phyloP scores from a whole-genome alignment of 495 filamentous ascomycete species.

The Trichoderma gamsii region DNA sequence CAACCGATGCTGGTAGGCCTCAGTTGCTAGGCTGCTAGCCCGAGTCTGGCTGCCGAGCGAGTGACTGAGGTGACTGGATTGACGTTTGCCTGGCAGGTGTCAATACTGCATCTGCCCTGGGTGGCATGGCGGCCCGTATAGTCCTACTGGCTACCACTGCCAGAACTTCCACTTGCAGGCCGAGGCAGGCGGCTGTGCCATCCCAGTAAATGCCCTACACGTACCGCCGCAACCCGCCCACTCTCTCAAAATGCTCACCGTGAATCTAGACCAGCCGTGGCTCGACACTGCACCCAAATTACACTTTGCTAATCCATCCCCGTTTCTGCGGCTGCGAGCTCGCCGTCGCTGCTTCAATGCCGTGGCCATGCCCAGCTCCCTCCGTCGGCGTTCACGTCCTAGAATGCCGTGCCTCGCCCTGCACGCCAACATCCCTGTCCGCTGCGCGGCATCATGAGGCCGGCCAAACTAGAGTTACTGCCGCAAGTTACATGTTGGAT shows the following conservation, averaged over 20 bases:
- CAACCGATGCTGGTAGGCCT: too few species aligned
- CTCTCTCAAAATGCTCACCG: background rate
- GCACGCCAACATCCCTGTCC: background rate
- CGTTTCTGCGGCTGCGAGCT: background rate
- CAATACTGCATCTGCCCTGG: too few species aligned
- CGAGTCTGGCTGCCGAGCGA: too few species aligned
- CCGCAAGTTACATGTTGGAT: background rate
- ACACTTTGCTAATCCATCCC: background rate
- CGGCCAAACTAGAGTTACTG: background rate
- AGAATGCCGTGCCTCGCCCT: background rate
- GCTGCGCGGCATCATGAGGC: conserved; percentile 8
- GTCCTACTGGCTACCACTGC: too few species aligned
- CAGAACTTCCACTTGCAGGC: too few species aligned
- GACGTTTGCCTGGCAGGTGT: too few species aligned
- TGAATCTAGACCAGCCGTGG: background rate
- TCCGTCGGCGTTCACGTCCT: background rate
- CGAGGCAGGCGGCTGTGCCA: background rate
- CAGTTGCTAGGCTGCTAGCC: too few species aligned
- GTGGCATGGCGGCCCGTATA: too few species aligned
- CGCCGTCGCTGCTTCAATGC: background rate
- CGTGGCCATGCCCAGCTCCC: background rate
- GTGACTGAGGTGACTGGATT: too few species aligned
- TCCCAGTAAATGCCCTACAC: too few species aligned
- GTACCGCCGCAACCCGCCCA: too few species aligned
- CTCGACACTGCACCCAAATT: background rate